A percentile compares a stretch with the other conserved stretches of the same genome.
phyloP scores from a whole-genome alignment of 2,329 filamentous ascomycete species.

The Chalaropsis ovoidea region DNA sequence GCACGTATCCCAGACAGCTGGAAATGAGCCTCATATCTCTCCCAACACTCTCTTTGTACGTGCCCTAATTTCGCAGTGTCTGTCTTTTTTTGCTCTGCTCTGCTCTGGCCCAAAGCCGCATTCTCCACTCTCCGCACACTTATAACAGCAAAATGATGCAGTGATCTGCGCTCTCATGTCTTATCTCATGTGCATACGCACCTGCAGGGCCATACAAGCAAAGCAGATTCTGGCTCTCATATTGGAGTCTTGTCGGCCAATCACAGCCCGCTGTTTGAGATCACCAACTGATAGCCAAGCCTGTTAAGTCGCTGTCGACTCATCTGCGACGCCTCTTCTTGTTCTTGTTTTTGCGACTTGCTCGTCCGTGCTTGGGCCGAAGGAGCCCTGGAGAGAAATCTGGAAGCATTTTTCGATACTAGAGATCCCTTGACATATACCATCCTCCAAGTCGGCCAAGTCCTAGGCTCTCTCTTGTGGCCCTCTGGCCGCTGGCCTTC shows the following conservation, averaged over 20 bases:
- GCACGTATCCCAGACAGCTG: background rate
- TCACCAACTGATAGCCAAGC: background rate
- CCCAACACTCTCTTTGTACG: background rate
- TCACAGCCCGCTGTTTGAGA: background rate
- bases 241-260: background rate
- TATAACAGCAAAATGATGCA: background rate
- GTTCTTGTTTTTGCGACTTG: background rate
- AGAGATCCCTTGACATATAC: slow-evolving; percentile 2
- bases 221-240: background rate
- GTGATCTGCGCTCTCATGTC: slow-evolving; percentile 1
- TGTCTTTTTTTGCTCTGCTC: no score
- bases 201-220: background rate
- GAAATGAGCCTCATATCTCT: background rate
- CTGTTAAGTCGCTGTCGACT: background rate
- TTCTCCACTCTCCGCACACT: background rate
- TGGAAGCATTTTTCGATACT: background rate
- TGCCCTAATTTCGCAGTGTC: no score
- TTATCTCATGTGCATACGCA: background rate
- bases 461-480: background rate
- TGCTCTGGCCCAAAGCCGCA: background rate
- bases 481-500: no score
- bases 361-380: background rate
- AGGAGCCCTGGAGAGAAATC: background rate
- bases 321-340: background rate
- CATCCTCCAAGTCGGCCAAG: background rate